These are phyloP conservation scores for Erodium maritimum DNA, from an alignment of 345 rosid genomes.

Conservation along the genomic window DNA sequence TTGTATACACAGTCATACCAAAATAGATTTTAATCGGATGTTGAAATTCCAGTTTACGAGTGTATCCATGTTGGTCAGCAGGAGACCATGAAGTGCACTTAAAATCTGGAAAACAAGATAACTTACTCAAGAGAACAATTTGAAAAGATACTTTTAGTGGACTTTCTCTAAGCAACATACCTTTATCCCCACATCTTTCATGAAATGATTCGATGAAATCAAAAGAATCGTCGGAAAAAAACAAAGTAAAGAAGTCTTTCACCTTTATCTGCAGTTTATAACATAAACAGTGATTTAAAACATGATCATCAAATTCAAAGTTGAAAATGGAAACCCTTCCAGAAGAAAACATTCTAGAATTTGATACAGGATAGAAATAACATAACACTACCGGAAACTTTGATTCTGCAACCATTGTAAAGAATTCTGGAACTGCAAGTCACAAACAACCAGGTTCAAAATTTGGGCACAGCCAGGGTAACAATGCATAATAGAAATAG, in stretches of 20 bases:
- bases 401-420: conserved; percentile 62
- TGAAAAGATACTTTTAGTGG: conserved; percentile 1
- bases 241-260: conserved; percentile 64
- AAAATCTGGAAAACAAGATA: conserved; percentile 47
- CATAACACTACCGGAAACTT: conserved; percentile 56
- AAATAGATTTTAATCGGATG: conserved; percentile 94
- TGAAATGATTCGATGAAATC: conserved; percentile 72
- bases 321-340: background rate
- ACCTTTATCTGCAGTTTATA: conserved; percentile 58
- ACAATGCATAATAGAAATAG: too few relatives aligned
- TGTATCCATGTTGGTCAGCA: conserved; percentile 60
- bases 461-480: background rate
- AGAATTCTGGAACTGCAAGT: conserved; percentile 65
- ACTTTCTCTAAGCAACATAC: conserved; percentile 23
- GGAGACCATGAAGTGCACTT: conserved; percentile 66
- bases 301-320: too few relatives aligned
- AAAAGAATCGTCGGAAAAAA: conserved; percentile 57
- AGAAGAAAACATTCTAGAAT: background rate
- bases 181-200: conserved; percentile 79
- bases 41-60: conserved; percentile 71
- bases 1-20: conserved; percentile 36
- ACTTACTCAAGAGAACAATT: conserved; percentile 5
- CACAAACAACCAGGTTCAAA: conserved; percentile 15
- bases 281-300: background rate
- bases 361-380: conserved; percentile 6